Evolutionary conservation across 305 asterid genomes (phyloP).

Genomic region (Solanum hybrid): DNA sequence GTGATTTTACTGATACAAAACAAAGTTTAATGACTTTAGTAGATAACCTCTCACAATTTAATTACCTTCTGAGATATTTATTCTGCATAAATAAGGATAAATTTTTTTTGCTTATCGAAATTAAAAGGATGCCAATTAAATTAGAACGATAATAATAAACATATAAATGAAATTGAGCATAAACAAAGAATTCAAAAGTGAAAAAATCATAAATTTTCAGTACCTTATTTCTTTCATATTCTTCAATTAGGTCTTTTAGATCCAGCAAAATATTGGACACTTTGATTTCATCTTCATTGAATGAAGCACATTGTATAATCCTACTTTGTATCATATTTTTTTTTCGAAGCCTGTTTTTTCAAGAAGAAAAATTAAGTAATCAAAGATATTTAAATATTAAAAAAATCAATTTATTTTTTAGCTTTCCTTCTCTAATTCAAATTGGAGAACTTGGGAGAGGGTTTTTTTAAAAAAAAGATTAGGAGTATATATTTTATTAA

Average conservation of each 20-base stretch:
- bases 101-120: not conserved
- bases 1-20: not conserved
- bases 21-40: not conserved
- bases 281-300: not conserved
- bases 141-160: not conserved
- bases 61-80: not conserved
- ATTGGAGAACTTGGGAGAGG: not conserved
- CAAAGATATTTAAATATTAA: not conserved
- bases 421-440: not conserved
- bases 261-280: not conserved
- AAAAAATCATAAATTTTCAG: not conserved
- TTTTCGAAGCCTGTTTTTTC: too few relatives aligned
- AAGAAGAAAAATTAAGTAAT: not conserved
- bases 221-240: slow-evolving; percentile 15
- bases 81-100: not conserved
- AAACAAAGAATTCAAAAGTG: not conserved
- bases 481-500: not conserved
- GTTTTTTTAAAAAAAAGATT: not conserved
- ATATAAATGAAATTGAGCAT: not conserved
- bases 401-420: too few relatives aligned
- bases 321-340: not conserved
- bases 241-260: not conserved
- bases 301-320: not conserved
- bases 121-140: not conserved
- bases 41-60: not conserved